Percentiles rank a stretch among this genome's conserved stretches.
Evolutionary conservation across 495 filamentous ascomycete genomes (phyloP).

Genomic region (Xylaria intraflava): DNA sequence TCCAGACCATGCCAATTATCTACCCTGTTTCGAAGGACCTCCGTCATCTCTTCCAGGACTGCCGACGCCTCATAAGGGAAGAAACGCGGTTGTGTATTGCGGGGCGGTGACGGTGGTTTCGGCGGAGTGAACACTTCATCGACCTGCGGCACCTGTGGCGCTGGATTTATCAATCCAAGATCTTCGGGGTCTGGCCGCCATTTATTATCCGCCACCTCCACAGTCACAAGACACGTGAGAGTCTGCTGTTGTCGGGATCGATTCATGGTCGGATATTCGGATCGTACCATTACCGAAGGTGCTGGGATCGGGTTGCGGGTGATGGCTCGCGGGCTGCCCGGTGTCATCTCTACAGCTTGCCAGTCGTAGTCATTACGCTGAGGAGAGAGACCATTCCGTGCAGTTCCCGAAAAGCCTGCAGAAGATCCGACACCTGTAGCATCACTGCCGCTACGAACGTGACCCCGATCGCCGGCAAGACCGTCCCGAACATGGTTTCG

Average conservation of each 20-base stretch:
- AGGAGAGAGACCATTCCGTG: constrained; percentile 48
- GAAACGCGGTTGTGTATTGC: constrained; percentile 44
- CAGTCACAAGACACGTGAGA: constrained; percentile 86
- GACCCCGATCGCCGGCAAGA: constrained; percentile 53
- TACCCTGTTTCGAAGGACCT: constrained; percentile 75
- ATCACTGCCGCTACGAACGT: constrained; percentile 64
- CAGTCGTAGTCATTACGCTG: constrained; percentile 92
- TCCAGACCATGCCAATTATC: constrained; percentile 99
- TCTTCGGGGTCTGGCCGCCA: constrained; percentile 86
- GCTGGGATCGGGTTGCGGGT: constrained; percentile 88
- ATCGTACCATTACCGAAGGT: constrained; percentile 84
- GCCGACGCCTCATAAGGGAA: constrained; percentile 58
- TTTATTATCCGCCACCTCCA: constrained; percentile 89
- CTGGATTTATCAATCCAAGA: constrained; percentile 50
- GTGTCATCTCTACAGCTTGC: constrained; percentile 87
- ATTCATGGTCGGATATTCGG: constrained; percentile 92
- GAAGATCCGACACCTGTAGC: constrained; percentile 68
- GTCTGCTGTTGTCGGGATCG: constrained; percentile 91
- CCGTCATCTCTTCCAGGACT: constrained; percentile 75
- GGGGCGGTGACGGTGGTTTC: constrained; percentile 46
- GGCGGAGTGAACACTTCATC: constrained; percentile 38
- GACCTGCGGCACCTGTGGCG: constrained; percentile 40
- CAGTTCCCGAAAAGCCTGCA: constrained; percentile 66
- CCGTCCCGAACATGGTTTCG: constrained; percentile 49
- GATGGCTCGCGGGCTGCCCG: constrained; percentile 64